Percentiles rank a stretch among this genome's conserved stretches.
Evolutionary conservation across 495 filamentous ascomycete genomes (phyloP).

Genomic region (Rusavskia elegans): DNA sequence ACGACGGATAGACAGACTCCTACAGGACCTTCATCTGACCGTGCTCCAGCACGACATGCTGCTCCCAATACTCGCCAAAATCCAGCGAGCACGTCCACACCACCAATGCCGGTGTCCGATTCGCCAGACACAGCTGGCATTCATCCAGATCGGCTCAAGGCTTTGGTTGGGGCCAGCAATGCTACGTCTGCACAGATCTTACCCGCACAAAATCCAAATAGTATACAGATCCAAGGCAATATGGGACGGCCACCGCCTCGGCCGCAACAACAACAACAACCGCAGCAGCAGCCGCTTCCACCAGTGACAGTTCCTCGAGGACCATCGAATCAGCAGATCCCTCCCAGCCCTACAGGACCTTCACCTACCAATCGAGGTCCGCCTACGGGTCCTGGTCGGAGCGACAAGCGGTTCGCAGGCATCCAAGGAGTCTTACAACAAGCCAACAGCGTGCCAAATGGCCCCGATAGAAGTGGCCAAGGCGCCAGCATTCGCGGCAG

Average conservation of each 20-base stretch:
- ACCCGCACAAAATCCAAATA: neutral
- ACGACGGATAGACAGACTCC: conserved; percentile 8
- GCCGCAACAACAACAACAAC: neutral
- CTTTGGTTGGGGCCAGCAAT: conserved; percentile 8
- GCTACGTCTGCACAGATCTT: neutral
- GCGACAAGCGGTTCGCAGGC: conserved; percentile 15
- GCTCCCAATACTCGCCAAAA: neutral
- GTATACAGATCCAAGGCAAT: neutral
- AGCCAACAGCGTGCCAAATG: conserved; percentile 1
- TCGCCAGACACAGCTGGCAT: conserved; percentile 10
- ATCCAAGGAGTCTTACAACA: conserved; percentile 14
- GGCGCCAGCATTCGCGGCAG: conserved; percentile 15
- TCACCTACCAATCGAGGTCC: conserved; percentile 9
- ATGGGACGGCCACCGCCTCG: conserved; percentile 5
- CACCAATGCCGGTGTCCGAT: conserved; percentile 6
- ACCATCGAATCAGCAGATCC: conserved; percentile 6
- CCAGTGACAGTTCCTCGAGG: conserved; percentile 5
- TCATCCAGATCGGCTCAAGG: conserved; percentile 15
- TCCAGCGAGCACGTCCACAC: conserved; percentile 1
- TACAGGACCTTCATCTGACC: conserved; percentile 9
- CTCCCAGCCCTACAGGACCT: conserved; percentile 4
- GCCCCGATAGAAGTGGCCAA: conserved; percentile 10
- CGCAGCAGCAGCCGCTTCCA: neutral
- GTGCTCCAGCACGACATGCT: conserved; percentile 8
- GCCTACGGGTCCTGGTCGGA: conserved; percentile 12